phyloP scores from a whole-genome alignment of 2,329 filamentous ascomycete species.

The Claviceps cyperi region DNA sequence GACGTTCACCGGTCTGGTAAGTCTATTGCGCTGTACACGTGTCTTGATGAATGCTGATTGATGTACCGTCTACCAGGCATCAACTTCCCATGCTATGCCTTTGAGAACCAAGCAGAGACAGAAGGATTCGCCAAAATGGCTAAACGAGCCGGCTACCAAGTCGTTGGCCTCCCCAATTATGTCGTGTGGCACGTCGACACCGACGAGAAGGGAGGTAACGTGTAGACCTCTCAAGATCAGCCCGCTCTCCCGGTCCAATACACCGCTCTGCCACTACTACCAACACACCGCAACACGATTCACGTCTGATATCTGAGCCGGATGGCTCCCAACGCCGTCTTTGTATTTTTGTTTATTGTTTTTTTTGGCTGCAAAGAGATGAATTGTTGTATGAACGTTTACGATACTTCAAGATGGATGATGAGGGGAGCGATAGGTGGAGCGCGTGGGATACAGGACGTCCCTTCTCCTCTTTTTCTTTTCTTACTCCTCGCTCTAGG shows the following conservation, averaged over 20 bases:
- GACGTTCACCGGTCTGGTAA: conserved; percentile 89
- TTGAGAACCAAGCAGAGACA: conserved; percentile 97
- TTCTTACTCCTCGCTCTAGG: neutral
- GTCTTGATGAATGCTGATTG: conserved; percentile 9
- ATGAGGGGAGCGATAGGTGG: neutral
- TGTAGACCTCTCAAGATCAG: conserved; percentile 16
- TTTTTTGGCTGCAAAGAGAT: conserved; percentile 7
- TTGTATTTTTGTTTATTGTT: conserved; percentile 7
- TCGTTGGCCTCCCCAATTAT: conserved; percentile 89
- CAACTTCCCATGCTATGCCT: conserved; percentile 93
- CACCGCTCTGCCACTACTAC: neutral
- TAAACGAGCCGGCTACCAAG: conserved; percentile 83
- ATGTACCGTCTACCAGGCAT: conserved; percentile 47
- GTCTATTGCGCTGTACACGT: conserved; percentile 12
- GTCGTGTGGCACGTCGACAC: conserved; percentile 98
- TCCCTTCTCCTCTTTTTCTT: neutral
- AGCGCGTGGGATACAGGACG: neutral
- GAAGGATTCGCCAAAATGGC: conserved; percentile 99
- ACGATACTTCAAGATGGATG: conserved; percentile 10
- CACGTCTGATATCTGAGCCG: conserved; percentile 11
- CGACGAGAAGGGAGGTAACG: conserved; percentile 80
- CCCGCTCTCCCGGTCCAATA: neutral
- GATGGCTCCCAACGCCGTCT: conserved; percentile 9
- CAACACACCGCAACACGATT: conserved; percentile 6
- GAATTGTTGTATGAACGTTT: conserved; percentile 13